Conservation (phyloP, 108 stramenopile species). For the Conticribra guillardii region DNA sequence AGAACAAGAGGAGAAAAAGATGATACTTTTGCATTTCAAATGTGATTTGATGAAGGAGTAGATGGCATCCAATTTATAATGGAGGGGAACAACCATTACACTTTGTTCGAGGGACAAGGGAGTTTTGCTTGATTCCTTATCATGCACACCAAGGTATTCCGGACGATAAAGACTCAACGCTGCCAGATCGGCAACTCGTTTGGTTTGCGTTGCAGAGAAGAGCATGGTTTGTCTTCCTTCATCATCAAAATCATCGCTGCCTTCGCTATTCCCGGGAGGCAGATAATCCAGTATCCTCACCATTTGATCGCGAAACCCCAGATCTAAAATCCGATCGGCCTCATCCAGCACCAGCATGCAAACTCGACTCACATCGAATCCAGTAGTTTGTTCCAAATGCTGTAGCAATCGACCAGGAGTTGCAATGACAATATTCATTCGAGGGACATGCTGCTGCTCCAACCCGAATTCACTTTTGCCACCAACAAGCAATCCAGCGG, state of each 20-base stretch:
- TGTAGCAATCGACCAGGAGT: slow-evolving; percentile 97
- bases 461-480: slow-evolving; percentile 94
- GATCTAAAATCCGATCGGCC: slow-evolving; percentile 97
- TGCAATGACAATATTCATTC: slow-evolving; percentile 93
- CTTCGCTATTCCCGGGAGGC: slow-evolving; percentile 58
- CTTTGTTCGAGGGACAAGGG: slow-evolving; percentile 89
- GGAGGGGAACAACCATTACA: slow-evolving; percentile 86
- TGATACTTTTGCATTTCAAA: slow-evolving; percentile 92
- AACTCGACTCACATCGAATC: slow-evolving; percentile 87
- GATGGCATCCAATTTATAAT: slow-evolving; percentile 95
- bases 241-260: slow-evolving; percentile 25
- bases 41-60: slow-evolving; percentile 97
- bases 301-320: slow-evolving; percentile 97
- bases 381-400: slow-evolving; percentile 98
- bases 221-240: slow-evolving; percentile 93
- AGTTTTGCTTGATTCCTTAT: slow-evolving; percentile 83
- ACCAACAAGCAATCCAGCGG: slow-evolving; percentile 95
- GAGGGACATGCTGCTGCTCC: slow-evolving; percentile 86
- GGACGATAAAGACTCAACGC: slow-evolving; percentile 88
- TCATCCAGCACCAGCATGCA: slow-evolving; percentile 97
- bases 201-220: slow-evolving; percentile 99
- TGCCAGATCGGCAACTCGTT: slow-evolving; percentile 96
- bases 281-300: slow-evolving; percentile 92
- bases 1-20: slow-evolving; percentile 96
- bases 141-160: slow-evolving; percentile 97